Evolutionary conservation across 805 yeast genomes (phyloP), one percentile per base, ranked within the genome.

Genomic region (Ogataea allantospora): DNA sequence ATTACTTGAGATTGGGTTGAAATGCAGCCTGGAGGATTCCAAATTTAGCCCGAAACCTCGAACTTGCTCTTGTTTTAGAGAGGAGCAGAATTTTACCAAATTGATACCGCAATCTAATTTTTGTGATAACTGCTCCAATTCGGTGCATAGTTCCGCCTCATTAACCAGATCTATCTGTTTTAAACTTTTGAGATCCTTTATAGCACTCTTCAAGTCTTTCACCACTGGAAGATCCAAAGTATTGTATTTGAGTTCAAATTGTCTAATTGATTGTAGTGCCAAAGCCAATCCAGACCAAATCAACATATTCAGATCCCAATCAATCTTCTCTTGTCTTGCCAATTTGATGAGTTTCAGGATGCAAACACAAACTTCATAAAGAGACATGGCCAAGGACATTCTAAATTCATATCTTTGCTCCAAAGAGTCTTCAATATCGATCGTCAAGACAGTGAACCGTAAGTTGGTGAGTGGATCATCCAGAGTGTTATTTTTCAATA

Each of bases 341-440:
- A 27, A 8, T 20, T 23, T 26, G 11, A 33, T 32, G 27, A 14
- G 38, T 21, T 27, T 42, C 33, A 37, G n/a, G 24, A 44, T n/a
- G 6, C 42, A 23, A 2, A 48, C 43, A 18, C 47, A 44, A 3
- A 46, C 3, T 24, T 54, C 55, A 25, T 54, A 51, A 6, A 49
- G 32, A 8, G 48, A 41, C 36, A 45, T 37, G 0, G 54, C 56
- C 20, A 45, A 12, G 3, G 44, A 30, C 7, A 15, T 15, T 27
- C 41, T 33, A 38, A 42, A 33, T 8, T 12, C 33, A 3, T 26
- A 24, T 4, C 11, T 13, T 7, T 24, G 22, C 10, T 49, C 49
- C 4, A 42, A 13, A 8, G 24, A 9, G n/a, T 21, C 30, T 28
- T 50, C 50, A 11, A 35, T 37, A 3, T 43, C 42, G n/a, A 32